phyloP scores from a whole-genome alignment of 2,329 filamentous ascomycete species.

The Didymosphaeria variabile region DNA sequence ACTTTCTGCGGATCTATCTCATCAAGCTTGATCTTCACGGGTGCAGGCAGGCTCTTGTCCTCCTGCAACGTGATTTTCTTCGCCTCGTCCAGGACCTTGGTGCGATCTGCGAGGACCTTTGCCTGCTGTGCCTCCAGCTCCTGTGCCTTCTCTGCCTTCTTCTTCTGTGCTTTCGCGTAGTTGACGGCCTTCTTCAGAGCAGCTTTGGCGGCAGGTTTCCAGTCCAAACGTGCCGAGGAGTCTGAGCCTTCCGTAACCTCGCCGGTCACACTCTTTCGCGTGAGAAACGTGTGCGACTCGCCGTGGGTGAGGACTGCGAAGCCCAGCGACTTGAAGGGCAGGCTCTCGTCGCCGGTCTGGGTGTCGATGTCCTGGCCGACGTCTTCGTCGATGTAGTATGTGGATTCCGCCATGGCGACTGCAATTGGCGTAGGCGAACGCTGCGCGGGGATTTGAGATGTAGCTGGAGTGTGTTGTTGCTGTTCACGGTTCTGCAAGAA shows the following conservation, averaged over 20 bases:
- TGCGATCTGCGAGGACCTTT: conserved; percentile 75
- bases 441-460: neutral
- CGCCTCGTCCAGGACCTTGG: conserved; percentile 79
- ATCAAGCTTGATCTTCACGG: conserved; percentile 78
- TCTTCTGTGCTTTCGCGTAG: conserved; percentile 78
- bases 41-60: conserved; percentile 75
- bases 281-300: conserved; percentile 70
- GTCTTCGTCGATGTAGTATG: conserved; percentile 82
- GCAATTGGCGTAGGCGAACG: conserved; percentile 33
- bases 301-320: conserved; percentile 79
- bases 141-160: conserved; percentile 82
- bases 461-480: conserved; percentile 22
- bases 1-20: conserved; percentile 68
- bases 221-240: conserved; percentile 70
- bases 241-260: conserved; percentile 60
- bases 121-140: conserved; percentile 76
- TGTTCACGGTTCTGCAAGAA: conserved; percentile 26
- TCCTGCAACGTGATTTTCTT: conserved; percentile 79
- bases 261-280: conserved; percentile 63
- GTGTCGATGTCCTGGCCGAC: conserved; percentile 74
- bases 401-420: conserved; percentile 50
- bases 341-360: conserved; percentile 73
- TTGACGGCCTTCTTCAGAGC: conserved; percentile 85
- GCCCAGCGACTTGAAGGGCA: conserved; percentile 83
- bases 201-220: conserved; percentile 84